These are phyloP conservation scores for Metroxylon sagu DNA, from an alignment of 176 grass and related monocot genomes.

Conservation along the genomic window DNA sequence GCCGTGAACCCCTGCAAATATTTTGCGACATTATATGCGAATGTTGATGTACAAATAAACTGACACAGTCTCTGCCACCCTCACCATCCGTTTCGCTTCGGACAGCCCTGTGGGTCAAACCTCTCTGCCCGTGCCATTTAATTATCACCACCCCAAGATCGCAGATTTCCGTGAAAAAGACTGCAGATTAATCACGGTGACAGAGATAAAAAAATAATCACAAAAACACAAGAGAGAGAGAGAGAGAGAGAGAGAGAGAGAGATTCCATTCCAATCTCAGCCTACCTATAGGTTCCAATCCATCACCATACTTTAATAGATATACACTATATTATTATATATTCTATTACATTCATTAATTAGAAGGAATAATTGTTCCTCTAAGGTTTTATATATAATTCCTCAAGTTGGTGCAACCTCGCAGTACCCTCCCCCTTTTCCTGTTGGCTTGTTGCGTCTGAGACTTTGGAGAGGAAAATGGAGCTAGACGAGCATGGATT, in stretches of 20 bases:
- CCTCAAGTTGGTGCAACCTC: neutral
- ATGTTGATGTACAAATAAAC: slow-evolving; percentile 15
- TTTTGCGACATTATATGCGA: neutral
- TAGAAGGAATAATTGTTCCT: slow-evolving; percentile 65
- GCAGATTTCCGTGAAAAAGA: slow-evolving; percentile 8
- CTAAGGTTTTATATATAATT: slow-evolving; percentile 28
- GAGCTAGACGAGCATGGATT: slow-evolving; percentile 89
- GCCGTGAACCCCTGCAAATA: too few species aligned
- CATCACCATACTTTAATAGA: slow-evolving; percentile 12
- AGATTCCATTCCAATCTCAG: slow-evolving; percentile 21
- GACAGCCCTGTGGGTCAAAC: slow-evolving; percentile 45
- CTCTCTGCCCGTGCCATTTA: slow-evolving; percentile 9
- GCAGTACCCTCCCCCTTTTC: neutral
- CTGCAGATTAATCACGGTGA: neutral
- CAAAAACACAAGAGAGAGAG: neutral
- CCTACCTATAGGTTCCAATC: slow-evolving; percentile 1
- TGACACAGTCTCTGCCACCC: slow-evolving; percentile 23
- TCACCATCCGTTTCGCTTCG: slow-evolving; percentile 23
- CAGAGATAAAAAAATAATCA: neutral
- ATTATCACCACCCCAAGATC: neutral
- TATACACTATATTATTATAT: neutral
- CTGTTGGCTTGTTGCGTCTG: neutral
- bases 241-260: slow-evolving; percentile 12
- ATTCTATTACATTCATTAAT: slow-evolving; percentile 32
- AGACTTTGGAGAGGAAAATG: slow-evolving; percentile 21